Evolutionary conservation across 768 basidiomycete species (phyloP).

Genomic region (Mycena metata): DNA sequence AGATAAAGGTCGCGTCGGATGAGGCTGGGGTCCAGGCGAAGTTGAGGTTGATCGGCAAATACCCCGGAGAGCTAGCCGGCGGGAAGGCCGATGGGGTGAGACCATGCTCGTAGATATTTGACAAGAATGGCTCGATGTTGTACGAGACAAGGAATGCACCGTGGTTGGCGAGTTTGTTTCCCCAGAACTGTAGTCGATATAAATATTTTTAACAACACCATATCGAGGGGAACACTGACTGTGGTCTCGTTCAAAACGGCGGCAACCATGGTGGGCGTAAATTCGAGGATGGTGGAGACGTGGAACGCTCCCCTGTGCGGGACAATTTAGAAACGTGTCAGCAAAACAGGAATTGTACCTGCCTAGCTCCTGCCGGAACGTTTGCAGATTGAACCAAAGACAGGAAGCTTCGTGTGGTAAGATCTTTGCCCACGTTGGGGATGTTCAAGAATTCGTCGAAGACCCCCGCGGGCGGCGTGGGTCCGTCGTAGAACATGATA

Average conservation of each 20-base stretch:
- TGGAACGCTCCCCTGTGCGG: conserved; percentile 52
- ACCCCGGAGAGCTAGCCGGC: conserved; percentile 43
- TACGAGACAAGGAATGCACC: conserved; percentile 57
- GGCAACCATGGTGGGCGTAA: conserved; percentile 53
- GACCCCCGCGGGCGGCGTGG: conserved; percentile 61
- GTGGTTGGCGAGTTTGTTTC: conserved; percentile 47
- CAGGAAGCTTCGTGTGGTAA: conserved; percentile 56
- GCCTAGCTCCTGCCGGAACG: conserved; percentile 47
- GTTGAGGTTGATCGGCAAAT: conserved; percentile 47
- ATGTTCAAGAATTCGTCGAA: conserved; percentile 67
- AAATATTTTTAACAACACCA: background rate
- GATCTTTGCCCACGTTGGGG: conserved; percentile 53
- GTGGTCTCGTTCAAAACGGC: conserved; percentile 60
- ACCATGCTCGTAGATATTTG: conserved; percentile 54
- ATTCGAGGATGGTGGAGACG: conserved; percentile 56
- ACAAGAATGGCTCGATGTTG: conserved; percentile 66
- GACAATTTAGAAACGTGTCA: conserved; percentile 30
- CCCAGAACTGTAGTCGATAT: conserved; percentile 57
- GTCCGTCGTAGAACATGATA: conserved; percentile 72
- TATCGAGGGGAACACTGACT: conserved; percentile 40
- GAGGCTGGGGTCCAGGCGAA: conserved; percentile 40
- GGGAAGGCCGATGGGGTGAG: conserved; percentile 60
- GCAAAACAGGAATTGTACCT: conserved; percentile 14
- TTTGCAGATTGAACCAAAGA: conserved; percentile 56
- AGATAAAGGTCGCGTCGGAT: conserved; percentile 43